Base-by-base conservation (phyloP, 2,329 filamentous ascomycete genomes). In the Phialemonium atrogriseum region DNA sequence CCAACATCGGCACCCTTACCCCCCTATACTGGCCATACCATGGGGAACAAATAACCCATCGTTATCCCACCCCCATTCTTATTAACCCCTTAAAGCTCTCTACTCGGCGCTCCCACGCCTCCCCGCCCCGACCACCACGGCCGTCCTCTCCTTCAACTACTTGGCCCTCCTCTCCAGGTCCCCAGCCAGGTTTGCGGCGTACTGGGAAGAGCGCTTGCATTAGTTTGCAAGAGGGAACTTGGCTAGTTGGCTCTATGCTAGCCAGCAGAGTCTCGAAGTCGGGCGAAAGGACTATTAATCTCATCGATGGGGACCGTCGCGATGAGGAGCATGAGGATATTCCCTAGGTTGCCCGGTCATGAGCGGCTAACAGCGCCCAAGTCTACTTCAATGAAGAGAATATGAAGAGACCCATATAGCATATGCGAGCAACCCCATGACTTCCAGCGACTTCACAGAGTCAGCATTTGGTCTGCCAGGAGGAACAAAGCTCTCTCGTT, bases 371-470 rank as follows among this genome's bases (percentile, higher is more conserved):
- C 84, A 70, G 27, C 84, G 76, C 30, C 84, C 84, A 7, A 80
- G 69, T 20, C 61, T 66, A 51, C n/a, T n/a, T 88, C 84, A 41
- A 87, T 77, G 35, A 77, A 59, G 27, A 78, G 49, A 46, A 87
- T 81, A 47, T n/a, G n/a, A n/a, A n/a, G n/a, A n/a, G n/a, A n/a
- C n/a, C n/a, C 80, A 85, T 24, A 70, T 56, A 43, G 77, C 73
- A 48, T 85, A 77, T 0, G 74, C 81, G 10, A 84, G 49, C 7
- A 87, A 87, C 48, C 73, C 82, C 38, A 84, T 84, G 50, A 84
- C 83, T 47, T 91, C 89, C 67, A 80, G 81, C 34, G 84, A 84
- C 9, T 91, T 91, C 58, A 85, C 80, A 37, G 84, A 91, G 82
- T 84, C 62, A 58, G 73, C 55, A 12, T 10, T 16, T 9, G 6